Percentiles rank a stretch among this genome's conserved stretches.
phyloP scores from a whole-genome alignment of 495 filamentous ascomycete species.

The Penicillium cataractarum region DNA sequence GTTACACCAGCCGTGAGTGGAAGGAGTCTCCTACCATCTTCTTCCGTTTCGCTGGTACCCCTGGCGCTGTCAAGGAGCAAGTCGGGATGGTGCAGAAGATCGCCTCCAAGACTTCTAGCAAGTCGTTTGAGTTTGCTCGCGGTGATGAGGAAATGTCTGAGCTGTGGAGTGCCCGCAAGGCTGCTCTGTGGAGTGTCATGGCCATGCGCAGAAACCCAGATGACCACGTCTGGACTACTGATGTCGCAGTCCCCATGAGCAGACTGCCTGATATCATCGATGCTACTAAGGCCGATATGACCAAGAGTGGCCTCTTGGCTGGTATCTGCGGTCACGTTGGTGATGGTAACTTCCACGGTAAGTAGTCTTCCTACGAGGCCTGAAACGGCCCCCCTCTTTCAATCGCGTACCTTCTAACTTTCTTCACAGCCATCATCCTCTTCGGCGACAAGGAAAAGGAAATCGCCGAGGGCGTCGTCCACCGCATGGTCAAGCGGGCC shows the following conservation, averaged over 20 bases:
- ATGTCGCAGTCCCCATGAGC: conserved; percentile 69
- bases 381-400: neutral
- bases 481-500: conserved; percentile 63
- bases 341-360: conserved; percentile 68
- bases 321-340: conserved; percentile 71
- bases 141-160: conserved; percentile 58
- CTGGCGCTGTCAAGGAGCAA: conserved; percentile 61
- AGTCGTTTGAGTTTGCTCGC: conserved; percentile 63
- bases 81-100: conserved; percentile 59
- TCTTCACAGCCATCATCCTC: conserved; percentile 53
- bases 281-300: conserved; percentile 61
- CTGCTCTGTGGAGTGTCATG: conserved; percentile 63
- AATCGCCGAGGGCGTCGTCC: conserved; percentile 55
- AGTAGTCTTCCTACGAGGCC: conserved; percentile 10
- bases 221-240: conserved; percentile 68
- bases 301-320: conserved; percentile 56
- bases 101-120: conserved; percentile 49
- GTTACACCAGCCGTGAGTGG: conserved; percentile 58
- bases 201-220: conserved; percentile 56
- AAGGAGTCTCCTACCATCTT: conserved; percentile 65
- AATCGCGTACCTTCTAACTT: neutral
- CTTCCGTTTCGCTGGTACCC: conserved; percentile 68
- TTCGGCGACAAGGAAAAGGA: conserved; percentile 58
- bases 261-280: conserved; percentile 66
- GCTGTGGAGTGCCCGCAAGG: conserved; percentile 65